Evolutionary conservation across 495 filamentous ascomycete genomes (phyloP).

Genomic region (Annulohypoxylon bovei): DNA sequence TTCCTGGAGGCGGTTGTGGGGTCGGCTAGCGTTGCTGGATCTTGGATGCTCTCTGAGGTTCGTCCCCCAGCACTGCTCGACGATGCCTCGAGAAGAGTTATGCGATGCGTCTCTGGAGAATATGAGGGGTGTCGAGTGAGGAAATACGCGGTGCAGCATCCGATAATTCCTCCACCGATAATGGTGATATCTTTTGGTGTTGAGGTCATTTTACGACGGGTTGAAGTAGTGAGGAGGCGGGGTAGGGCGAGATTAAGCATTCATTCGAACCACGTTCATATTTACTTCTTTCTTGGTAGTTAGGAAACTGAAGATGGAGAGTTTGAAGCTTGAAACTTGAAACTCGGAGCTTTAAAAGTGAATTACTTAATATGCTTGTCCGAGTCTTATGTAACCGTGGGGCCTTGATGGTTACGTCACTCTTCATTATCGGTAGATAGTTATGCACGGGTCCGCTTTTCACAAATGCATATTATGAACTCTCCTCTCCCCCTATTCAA

Average conservation of each 20-base stretch:
- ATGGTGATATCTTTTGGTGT: conserved; percentile 45
- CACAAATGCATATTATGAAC: no score
- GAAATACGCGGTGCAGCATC: conserved; percentile 86
- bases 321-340: not conserved
- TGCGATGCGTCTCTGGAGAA: conserved; percentile 71
- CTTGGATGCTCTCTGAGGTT: conserved; percentile 47
- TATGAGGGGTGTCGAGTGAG: conserved; percentile 82
- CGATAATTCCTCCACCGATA: conserved; percentile 85
- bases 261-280: conserved; percentile 4
- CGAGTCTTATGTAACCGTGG: not conserved
- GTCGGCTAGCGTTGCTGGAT: conserved; percentile 45
- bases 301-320: not conserved
- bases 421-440: not conserved
- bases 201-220: conserved; percentile 38
- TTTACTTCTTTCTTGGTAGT: not conserved
- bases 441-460: no score
- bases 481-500: no score
- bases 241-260: conserved; percentile 22
- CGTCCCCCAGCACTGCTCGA: conserved; percentile 52
- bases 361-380: not conserved
- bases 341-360: not conserved
- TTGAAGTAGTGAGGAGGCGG: conserved; percentile 24
- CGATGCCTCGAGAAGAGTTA: conserved; percentile 84
- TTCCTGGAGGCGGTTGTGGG: conserved; percentile 41
- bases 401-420: not conserved